Percentiles rank a stretch among this genome's conserved stretches.
These are phyloP conservation scores for Herpotrichia juniperi DNA, from an alignment of 2,329 filamentous ascomycete species.

Conservation along the genomic window DNA sequence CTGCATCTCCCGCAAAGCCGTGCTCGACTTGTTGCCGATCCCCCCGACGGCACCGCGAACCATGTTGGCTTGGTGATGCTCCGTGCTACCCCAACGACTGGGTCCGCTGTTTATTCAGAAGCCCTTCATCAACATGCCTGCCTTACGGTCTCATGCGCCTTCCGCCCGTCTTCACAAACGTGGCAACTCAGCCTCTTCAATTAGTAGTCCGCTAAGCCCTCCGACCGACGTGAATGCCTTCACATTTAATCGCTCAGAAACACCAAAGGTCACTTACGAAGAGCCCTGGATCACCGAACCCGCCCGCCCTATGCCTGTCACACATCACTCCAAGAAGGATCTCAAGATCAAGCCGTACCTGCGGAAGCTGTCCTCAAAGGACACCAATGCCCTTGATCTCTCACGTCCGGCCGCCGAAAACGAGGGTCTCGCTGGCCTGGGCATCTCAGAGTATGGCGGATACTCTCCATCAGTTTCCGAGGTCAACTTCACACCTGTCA, in stretches of 20 bases:
- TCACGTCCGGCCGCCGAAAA: slow-evolving; percentile 62
- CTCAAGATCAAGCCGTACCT: slow-evolving; percentile 62
- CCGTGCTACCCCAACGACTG: neutral
- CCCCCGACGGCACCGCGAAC: slow-evolving; percentile 15
- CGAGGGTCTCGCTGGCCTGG: slow-evolving; percentile 57
- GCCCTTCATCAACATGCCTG: slow-evolving; percentile 24
- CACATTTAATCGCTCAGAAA: slow-evolving; percentile 41
- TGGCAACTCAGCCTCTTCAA: slow-evolving; percentile 46
- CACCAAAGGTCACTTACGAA: slow-evolving; percentile 41
- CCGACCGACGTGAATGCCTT: slow-evolving; percentile 32
- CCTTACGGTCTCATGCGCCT: slow-evolving; percentile 24
- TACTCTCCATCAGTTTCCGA: slow-evolving; percentile 50
- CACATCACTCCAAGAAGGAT: slow-evolving; percentile 25
- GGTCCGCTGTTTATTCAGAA: slow-evolving; percentile 9
- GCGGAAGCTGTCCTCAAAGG: slow-evolving; percentile 58
- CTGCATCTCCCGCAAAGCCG: slow-evolving; percentile 9
- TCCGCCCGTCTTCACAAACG: slow-evolving; percentile 48
- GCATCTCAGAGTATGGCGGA: slow-evolving; percentile 57
- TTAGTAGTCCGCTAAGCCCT: slow-evolving; percentile 41
- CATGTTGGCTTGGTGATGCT: slow-evolving; percentile 25
- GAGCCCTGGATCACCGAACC: slow-evolving; percentile 38
- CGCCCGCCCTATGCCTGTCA: slow-evolving; percentile 29
- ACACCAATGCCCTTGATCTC: slow-evolving; percentile 59
- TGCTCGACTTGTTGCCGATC: slow-evolving; percentile 14
- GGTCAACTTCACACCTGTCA: slow-evolving; percentile 50